Evolutionary conservation across 2,329 filamentous ascomycete genomes (phyloP), one percentile per base, ranked within the genome.

Genomic region (Fusarium paranaense): DNA sequence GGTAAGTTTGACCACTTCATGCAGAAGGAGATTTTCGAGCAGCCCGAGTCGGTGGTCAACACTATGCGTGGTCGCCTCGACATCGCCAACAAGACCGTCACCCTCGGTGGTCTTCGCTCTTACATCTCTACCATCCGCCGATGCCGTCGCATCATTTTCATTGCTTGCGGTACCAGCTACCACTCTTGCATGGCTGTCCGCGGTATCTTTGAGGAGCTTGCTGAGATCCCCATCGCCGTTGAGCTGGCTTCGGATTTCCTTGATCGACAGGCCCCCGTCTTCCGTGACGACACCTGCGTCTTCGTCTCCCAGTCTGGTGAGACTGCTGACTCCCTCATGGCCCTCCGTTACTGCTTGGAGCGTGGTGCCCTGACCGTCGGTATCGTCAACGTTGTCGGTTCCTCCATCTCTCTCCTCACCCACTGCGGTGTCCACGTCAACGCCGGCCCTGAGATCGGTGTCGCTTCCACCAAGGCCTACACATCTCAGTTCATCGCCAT

Each of bases 11-110:
- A 99, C 85, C 97, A 99, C 88, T 99, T 98, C 90, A 99, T 99
- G 97, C 97, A 99, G 85, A 99, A 99, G 91, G 97, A 99, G 85
- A 99, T 99, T 81, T 99, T 99, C 85, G 97, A 99, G 90, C 97
- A 99, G 89, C 97, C 97, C 81, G 97, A 99, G 87, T 99, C 97
- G 16, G 95, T 99, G 71, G 92, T 99, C 88, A 99, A 99, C 90
- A 98, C 97, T 77, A 99, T 99, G 97, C 95, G 97, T 91, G 97
- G 97, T 86, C 97, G 97, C 87, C 89, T 99, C 80, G 97, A 99
- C 85, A 89, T 93, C 70, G 93, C 91, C 80, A 97, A 98, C 89
- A 97, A 97, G 90, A 94, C 91, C 67, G 95, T 99, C 79, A 98
- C 96, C 11, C 92, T 99, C 30, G 97, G 97, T 89, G 97, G 97